Evolutionary conservation across 345 rosid species (phyloP).

Genomic region (Aquilaria yunnanensis): DNA sequence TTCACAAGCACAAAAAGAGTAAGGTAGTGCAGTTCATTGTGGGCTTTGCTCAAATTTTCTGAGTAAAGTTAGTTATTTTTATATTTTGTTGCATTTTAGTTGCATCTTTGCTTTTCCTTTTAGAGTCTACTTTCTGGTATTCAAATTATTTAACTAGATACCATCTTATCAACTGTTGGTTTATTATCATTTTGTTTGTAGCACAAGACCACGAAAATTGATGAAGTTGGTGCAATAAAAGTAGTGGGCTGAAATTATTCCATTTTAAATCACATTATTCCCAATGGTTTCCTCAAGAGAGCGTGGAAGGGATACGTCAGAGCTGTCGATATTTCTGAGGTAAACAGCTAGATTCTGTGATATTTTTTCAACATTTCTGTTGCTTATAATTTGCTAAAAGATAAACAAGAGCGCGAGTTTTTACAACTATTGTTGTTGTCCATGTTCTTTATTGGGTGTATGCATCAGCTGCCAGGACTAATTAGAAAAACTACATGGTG

Average conservation of each 20-base stretch:
- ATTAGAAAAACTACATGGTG: no score
- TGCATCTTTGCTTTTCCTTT: slow-evolving; percentile 4
- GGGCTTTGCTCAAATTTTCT: slow-evolving; percentile 3
- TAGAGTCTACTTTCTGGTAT: neutral
- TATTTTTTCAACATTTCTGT: neutral
- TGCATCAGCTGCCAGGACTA: no score
- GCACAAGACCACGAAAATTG: slow-evolving; percentile 92
- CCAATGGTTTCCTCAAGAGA: slow-evolving; percentile 31
- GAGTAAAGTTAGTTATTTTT: neutral
- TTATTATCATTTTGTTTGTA: slow-evolving; percentile 28
- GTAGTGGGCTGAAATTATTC: slow-evolving; percentile 67
- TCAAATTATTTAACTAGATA: slow-evolving; percentile 1
- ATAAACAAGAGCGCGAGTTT: no score
- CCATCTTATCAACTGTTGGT: slow-evolving; percentile 9
- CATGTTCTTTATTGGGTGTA: no score
- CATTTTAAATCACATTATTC: slow-evolving; percentile 21
- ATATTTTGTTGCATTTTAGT: neutral
- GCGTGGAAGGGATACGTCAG: slow-evolving; percentile 45
- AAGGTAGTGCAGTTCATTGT: slow-evolving; percentile 50
- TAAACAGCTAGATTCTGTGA: slow-evolving; percentile 23
- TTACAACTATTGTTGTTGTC: no score
- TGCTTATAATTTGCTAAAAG: no score
- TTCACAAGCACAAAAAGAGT: slow-evolving; percentile 85
- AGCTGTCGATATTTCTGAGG: slow-evolving; percentile 43
- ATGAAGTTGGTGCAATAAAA: slow-evolving; percentile 81